Conservation (phyloP, 2,329 filamentous ascomycete genomes). For the Erysiphe neolycopersici region DNA sequence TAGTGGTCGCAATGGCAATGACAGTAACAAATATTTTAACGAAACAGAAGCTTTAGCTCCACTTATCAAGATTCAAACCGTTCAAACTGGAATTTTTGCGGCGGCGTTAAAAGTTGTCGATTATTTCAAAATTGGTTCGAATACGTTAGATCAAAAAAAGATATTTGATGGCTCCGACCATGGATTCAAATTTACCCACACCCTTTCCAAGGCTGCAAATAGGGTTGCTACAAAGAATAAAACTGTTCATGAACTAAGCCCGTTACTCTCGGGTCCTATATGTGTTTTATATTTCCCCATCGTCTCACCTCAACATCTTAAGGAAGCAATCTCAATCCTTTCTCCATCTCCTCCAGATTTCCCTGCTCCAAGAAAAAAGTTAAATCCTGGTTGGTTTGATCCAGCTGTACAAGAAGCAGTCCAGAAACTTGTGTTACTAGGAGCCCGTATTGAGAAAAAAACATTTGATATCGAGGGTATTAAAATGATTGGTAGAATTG, state of each 20-base stretch:
- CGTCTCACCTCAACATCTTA: slow-evolving; percentile 63
- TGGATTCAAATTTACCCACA: slow-evolving; percentile 22
- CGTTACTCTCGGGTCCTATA: slow-evolving; percentile 58
- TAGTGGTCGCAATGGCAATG: not conserved
- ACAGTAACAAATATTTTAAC: too few relatives aligned
- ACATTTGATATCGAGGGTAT: slow-evolving; percentile 17
- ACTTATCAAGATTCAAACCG: slow-evolving; percentile 48
- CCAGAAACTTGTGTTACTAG: slow-evolving; percentile 66
- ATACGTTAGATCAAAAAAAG: not conserved
- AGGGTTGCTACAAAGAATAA: slow-evolving; percentile 17
- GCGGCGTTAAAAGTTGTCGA: slow-evolving; percentile 67
- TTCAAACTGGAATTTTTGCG: slow-evolving; percentile 74
- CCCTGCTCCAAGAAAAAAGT: slow-evolving; percentile 48
- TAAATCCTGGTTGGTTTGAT: slow-evolving; percentile 61
- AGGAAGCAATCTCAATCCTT: slow-evolving; percentile 54
- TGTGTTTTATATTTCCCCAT: slow-evolving; percentile 55
- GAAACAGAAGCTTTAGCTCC: slow-evolving; percentile 23
- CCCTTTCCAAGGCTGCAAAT: slow-evolving; percentile 22
- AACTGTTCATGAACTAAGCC: slow-evolving; percentile 34
- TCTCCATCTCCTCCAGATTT: slow-evolving; percentile 45
- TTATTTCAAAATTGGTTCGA: slow-evolving; percentile 35
- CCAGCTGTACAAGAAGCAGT: slow-evolving; percentile 51
- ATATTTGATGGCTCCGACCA: slow-evolving; percentile 2
- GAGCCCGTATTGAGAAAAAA: slow-evolving; percentile 59
- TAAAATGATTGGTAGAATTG: slow-evolving; percentile 48